Evolutionary conservation across 2,329 filamentous ascomycete genomes (phyloP).

Genomic region (Hypoxylon sp.): DNA sequence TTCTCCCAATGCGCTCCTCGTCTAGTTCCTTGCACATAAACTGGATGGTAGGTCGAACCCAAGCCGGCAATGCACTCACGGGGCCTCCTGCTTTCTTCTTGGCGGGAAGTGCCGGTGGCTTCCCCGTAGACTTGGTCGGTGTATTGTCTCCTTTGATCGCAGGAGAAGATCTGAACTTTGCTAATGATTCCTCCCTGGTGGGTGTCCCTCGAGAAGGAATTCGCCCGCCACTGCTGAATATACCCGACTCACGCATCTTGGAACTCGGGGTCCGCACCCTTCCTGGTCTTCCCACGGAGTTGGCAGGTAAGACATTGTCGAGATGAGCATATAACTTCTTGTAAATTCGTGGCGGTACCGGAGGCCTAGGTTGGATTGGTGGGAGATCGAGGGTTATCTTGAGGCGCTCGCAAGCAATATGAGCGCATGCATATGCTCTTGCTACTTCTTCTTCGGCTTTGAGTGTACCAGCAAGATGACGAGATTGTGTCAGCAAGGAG

Average conservation of each 20-base stretch:
- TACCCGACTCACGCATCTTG: slow-evolving; percentile 56
- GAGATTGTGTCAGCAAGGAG: slow-evolving; percentile 84
- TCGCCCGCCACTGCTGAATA: slow-evolving; percentile 54
- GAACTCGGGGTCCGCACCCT: slow-evolving; percentile 54
- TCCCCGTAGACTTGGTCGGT: slow-evolving; percentile 61
- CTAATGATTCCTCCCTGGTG: slow-evolving; percentile 62
- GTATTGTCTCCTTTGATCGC: slow-evolving; percentile 56
- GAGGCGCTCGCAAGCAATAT: slow-evolving; percentile 89
- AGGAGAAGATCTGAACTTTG: slow-evolving; percentile 61
- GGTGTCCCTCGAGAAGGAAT: slow-evolving; percentile 62
- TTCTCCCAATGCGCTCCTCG: slow-evolving; percentile 75
- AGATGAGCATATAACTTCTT: slow-evolving; percentile 87
- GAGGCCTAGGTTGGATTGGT: slow-evolving; percentile 80
- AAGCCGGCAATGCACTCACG: slow-evolving; percentile 66
- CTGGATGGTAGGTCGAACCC: slow-evolving; percentile 79
- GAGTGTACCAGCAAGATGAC: slow-evolving; percentile 80
- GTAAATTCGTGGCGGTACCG: slow-evolving; percentile 84
- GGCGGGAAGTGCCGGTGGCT: slow-evolving; percentile 48
- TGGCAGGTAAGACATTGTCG: slow-evolving; percentile 74
- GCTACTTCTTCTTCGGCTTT: slow-evolving; percentile 91
- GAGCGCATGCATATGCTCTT: slow-evolving; percentile 85
- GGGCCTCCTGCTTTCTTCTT: slow-evolving; percentile 53
- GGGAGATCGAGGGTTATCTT: slow-evolving; percentile 84
- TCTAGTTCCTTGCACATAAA: slow-evolving; percentile 74
- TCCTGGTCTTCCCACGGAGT: slow-evolving; percentile 46